Conservation (phyloP, 306 rosid species). For the Argentina anserina region DNA sequence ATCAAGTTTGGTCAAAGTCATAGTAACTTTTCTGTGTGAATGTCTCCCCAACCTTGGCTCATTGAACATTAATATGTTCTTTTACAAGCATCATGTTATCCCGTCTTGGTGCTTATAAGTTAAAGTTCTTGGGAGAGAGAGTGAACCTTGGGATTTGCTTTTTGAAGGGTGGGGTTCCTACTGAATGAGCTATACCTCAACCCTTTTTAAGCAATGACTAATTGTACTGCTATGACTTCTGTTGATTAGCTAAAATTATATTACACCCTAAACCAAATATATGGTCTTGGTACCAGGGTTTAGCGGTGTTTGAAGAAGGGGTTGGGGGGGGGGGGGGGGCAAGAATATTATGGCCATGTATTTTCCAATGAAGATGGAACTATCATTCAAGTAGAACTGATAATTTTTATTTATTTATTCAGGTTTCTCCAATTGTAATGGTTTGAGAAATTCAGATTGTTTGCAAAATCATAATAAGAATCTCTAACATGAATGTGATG, state of each 20-base stretch:
- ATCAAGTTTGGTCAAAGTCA: not conserved
- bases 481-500: conserved; percentile 10
- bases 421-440: not conserved
- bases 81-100: not conserved
- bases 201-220: not conserved
- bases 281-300: not conserved
- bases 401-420: not conserved
- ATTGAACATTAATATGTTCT: not conserved
- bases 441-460: not conserved
- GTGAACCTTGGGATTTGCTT: not conserved
- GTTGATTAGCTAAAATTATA: not conserved
- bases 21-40: not conserved
- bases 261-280: not conserved
- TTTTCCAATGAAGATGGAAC: not conserved
- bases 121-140: not conserved
- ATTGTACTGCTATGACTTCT: not conserved
- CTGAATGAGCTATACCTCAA: not conserved
- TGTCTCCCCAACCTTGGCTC: not conserved
- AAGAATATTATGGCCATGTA: not conserved
- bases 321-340: not conserved
- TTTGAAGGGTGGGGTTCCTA: not conserved
- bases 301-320: too few species aligned
- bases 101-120: not conserved
- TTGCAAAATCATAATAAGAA: not conserved
- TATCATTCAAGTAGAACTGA: not conserved